A percentile compares a stretch with the other conserved stretches of the same genome.
phyloP scores from a whole-genome alignment of 768 basidiomycete species.

The Lentinula sp. region DNA sequence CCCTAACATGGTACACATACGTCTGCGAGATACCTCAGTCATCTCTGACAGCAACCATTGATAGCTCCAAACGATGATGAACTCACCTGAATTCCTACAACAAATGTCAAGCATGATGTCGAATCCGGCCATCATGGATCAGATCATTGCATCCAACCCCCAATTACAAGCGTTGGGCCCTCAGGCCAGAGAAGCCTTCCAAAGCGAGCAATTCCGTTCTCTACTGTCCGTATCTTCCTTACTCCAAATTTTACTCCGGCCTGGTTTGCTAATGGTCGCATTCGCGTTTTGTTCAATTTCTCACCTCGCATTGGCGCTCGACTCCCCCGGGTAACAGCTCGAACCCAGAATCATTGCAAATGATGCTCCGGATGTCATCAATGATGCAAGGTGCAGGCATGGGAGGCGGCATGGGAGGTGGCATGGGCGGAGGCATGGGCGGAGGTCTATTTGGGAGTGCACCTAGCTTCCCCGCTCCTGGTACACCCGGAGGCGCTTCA shows the following conservation, averaged over 20 bases:
- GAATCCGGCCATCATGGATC: conserved; percentile 85
- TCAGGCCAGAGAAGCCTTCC: conserved; percentile 73
- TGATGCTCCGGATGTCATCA: conserved; percentile 70
- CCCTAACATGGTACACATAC: conserved; percentile 74
- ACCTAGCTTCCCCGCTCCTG: conserved; percentile 52
- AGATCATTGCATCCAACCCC: conserved; percentile 79
- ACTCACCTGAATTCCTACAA: conserved; percentile 76
- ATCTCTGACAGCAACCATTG: conserved; percentile 2
- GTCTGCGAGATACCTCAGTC: background rate
- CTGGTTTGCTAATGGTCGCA: background rate
- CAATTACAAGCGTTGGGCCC: conserved; percentile 72
- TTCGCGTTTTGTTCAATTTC: background rate
- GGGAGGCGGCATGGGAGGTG: conserved; percentile 16
- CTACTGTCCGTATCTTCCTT: conserved; percentile 53
- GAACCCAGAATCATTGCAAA: conserved; percentile 71
- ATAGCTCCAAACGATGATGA: conserved; percentile 81
- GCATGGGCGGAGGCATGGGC: conserved; percentile 15
- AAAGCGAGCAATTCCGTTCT: conserved; percentile 66
- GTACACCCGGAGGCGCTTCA: conserved; percentile 47
- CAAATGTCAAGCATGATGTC: conserved; percentile 87
- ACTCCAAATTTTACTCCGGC: background rate
- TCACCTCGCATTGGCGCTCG: background rate
- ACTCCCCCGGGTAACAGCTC: conserved; percentile 32
- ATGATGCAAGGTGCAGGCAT: conserved; percentile 38
- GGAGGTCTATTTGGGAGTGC: conserved; percentile 14